Evolutionary conservation across 495 filamentous ascomycete genomes (phyloP).

Genomic region (Parathielavia appendiculata): DNA sequence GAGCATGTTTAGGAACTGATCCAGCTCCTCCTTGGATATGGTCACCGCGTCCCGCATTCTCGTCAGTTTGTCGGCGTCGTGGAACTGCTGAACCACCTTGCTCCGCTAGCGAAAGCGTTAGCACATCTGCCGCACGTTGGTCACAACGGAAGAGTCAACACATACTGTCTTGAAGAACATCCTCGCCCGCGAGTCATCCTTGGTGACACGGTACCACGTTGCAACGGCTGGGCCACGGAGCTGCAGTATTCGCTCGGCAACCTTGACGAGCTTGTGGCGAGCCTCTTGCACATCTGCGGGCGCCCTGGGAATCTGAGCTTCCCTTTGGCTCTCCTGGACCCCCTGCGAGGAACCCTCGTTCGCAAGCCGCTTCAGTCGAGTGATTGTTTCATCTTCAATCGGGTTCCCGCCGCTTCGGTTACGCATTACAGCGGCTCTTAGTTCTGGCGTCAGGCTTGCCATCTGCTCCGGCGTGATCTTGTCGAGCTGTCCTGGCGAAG

Average conservation of each 20-base stretch:
- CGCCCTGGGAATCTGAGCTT: slow-evolving; percentile 33
- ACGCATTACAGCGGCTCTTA: slow-evolving; percentile 42
- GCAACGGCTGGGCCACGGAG: slow-evolving; percentile 31
- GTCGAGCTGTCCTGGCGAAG: slow-evolving; percentile 3
- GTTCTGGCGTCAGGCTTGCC: slow-evolving; percentile 47
- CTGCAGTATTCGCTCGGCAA: slow-evolving; percentile 31
- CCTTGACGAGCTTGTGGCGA: slow-evolving; percentile 30
- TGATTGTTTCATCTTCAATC: slow-evolving; percentile 25
- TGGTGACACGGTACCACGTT: slow-evolving; percentile 40
- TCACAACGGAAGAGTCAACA: slow-evolving; percentile 6
- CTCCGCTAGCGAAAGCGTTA: slow-evolving; percentile 46
- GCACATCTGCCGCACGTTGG: slow-evolving; percentile 9
- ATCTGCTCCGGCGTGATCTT: slow-evolving; percentile 43
- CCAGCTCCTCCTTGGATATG: slow-evolving; percentile 52
- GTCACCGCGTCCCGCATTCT: slow-evolving; percentile 49
- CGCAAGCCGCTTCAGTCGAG: slow-evolving; percentile 31
- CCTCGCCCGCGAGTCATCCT: slow-evolving; percentile 41
- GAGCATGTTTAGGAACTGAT: slow-evolving; percentile 44
- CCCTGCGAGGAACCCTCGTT: slow-evolving; percentile 27
- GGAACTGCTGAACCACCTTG: slow-evolving; percentile 56
- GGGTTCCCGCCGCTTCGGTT: slow-evolving; percentile 19
- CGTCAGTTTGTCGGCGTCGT: slow-evolving; percentile 46
- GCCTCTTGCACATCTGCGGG: slow-evolving; percentile 34
- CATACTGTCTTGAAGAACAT: slow-evolving; percentile 46
- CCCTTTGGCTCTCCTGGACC: slow-evolving; percentile 29